phyloP scores from a whole-genome alignment of 768 basidiomycete species.

The Dendrothele bispora region DNA sequence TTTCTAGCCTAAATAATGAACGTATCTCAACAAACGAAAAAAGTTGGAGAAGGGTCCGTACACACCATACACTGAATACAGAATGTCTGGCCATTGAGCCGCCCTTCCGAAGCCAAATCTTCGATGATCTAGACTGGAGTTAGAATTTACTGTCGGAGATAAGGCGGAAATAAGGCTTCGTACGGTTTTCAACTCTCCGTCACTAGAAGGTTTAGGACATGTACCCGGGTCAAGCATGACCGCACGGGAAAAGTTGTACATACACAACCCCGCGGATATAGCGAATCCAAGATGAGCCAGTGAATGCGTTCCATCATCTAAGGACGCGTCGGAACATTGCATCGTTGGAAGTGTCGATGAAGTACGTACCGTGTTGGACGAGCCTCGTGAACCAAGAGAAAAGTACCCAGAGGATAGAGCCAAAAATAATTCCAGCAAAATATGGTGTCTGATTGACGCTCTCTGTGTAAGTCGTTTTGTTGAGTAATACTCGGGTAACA shows the following conservation, averaged over 20 bases:
- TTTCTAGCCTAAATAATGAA: conserved; percentile 64
- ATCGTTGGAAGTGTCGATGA: neutral
- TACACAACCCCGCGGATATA: conserved; percentile 66
- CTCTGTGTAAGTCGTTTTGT: conserved; percentile 79
- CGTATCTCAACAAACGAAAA: neutral
- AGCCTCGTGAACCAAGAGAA: conserved; percentile 82
- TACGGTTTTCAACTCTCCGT: conserved; percentile 86
- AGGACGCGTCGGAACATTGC: neutral
- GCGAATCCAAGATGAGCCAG: conserved; percentile 79
- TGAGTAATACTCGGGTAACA: conserved; percentile 83
- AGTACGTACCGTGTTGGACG: conserved; percentile 54
- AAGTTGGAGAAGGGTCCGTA: neutral
- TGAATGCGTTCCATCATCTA: conserved; percentile 67
- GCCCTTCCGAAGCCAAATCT: conserved; percentile 82
- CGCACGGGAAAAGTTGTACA: conserved; percentile 90
- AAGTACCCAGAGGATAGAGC: conserved; percentile 83
- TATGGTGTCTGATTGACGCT: conserved; percentile 87
- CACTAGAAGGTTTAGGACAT: conserved; percentile 77
- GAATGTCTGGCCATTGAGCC: conserved; percentile 94
- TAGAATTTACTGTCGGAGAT: neutral
- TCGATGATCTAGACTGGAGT: conserved; percentile 68
- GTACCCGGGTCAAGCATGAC: conserved; percentile 88
- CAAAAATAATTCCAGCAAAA: conserved; percentile 88
- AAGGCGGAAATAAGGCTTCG: conserved; percentile 22
- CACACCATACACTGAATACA: conserved; percentile 93